Base-by-base conservation (phyloP, 805 yeast genomes). In the Saccharomycopsis fermentans region DNA sequence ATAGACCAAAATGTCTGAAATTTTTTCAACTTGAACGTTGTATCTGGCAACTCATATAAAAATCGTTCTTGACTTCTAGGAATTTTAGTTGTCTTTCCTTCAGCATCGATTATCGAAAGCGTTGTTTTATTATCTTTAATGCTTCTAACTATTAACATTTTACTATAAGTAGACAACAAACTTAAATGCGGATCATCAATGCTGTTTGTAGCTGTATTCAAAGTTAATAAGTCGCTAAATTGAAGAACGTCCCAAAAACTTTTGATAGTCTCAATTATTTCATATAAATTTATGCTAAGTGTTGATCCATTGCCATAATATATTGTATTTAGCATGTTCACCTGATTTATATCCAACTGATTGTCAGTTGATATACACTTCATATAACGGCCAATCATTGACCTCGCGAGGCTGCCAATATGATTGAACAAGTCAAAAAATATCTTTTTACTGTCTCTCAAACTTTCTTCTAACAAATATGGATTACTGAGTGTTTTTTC, bases 1-100 rank as follows among this genome's bases (percentile, higher is more conserved):
- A 55, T 17, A 26, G 58, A 39, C 64, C 64, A 61, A 55, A 59
- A 61, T 5, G 40, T 55, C 12, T 55, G 37, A 58, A 59, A 61
- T 21, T 58, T 54, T 21, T 57, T 61, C 24, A 59, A 26, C n/a
- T 59, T 52, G 34, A 54, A 56, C 11, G 50, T 39, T 14, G 26
- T 55, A 16, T n/a, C 34, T 3, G 62, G 59, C 9, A 9, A 19
- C 11, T 37, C 43, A 40, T 39, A 17, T 16, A 61, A 29, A 9
- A 55, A 43, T 17, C n/a, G 12, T 36, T 50, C 55, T 17, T 55
- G 39, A 4, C 59, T 50, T 11, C n/a, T 21, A 4, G 54, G 37
- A 17, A 58, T 32, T n/a, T 50, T 55, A 55, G 54, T 56, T 4
- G 24, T 17, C n/a, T 11, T 48, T n/a, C 43, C 53, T 16, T 14